Evolutionary conservation across 305 asterid genomes (phyloP).

Genomic region (Fraxinus paxiana): DNA sequence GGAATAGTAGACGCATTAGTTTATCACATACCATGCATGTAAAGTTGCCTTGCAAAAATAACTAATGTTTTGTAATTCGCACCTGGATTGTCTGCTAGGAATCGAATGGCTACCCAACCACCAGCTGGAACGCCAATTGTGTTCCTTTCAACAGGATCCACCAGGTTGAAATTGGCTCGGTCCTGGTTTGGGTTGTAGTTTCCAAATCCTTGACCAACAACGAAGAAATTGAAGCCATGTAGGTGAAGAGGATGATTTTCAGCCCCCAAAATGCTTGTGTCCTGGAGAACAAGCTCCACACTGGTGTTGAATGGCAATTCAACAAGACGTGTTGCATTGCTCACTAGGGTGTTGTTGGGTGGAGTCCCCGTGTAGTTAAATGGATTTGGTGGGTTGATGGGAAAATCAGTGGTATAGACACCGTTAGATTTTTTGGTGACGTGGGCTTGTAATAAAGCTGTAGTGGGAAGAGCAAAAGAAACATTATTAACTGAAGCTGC

Average conservation of each 20-base stretch:
- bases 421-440: slow-evolving; percentile 38
- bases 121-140: slow-evolving; percentile 64
- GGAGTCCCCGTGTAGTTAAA: slow-evolving; percentile 67
- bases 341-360: slow-evolving; percentile 56
- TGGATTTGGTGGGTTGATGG: slow-evolving; percentile 38
- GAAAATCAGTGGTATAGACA: slow-evolving; percentile 55
- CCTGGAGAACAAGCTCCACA: slow-evolving; percentile 65
- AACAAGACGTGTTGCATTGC: slow-evolving; percentile 48
- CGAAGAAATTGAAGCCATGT: slow-evolving; percentile 67
- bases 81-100: slow-evolving; percentile 78
- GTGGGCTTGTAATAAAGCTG: slow-evolving; percentile 49
- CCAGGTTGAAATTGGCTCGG: slow-evolving; percentile 50
- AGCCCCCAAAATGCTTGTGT: slow-evolving; percentile 60
- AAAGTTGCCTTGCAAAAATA: neutral
- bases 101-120: slow-evolving; percentile 71
- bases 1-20: neutral
- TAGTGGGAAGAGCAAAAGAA: slow-evolving; percentile 52
- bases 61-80: neutral
- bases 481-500: slow-evolving; percentile 56
- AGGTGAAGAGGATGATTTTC: slow-evolving; percentile 75
- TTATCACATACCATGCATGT: neutral
- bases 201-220: slow-evolving; percentile 63
- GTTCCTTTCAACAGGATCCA: slow-evolving; percentile 69
- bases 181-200: slow-evolving; percentile 51
- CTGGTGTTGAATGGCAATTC: slow-evolving; percentile 53